phyloP scores from a whole-genome alignment of 2,329 filamentous ascomycete genomes.

The Aspergillus aculeatus region DNA sequence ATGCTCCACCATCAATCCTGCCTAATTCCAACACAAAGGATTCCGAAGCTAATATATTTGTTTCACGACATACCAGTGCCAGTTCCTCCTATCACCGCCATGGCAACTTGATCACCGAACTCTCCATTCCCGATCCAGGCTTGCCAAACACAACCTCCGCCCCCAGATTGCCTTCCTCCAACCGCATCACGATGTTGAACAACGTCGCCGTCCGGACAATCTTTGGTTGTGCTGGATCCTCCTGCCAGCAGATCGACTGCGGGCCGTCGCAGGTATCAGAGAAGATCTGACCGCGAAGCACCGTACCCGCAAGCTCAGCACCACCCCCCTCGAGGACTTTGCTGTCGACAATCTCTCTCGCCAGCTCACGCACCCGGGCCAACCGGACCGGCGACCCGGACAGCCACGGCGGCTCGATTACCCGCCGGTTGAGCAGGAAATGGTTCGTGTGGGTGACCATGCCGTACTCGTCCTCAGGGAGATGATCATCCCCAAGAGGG shows the following conservation, averaged over 20 bases:
- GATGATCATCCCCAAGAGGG: slow-evolving; percentile 30
- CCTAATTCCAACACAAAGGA: neutral
- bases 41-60: neutral
- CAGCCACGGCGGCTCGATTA: slow-evolving; percentile 35
- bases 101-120: slow-evolving; percentile 28
- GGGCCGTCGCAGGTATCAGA: slow-evolving; percentile 38
- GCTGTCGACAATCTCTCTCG: slow-evolving; percentile 21
- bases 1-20: neutral
- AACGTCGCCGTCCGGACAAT: slow-evolving; percentile 33
- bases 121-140: slow-evolving; percentile 29
- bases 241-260: slow-evolving; percentile 37
- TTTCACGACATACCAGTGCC: no score
- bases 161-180: slow-evolving; percentile 22
- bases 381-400: slow-evolving; percentile 35
- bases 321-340: slow-evolving; percentile 21
- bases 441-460: slow-evolving; percentile 49
- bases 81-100: slow-evolving; percentile 13
- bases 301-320: slow-evolving; percentile 18
- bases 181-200: slow-evolving; percentile 40
- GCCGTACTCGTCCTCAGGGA: slow-evolving; percentile 35
- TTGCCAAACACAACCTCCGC: slow-evolving; percentile 39
- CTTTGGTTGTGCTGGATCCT: slow-evolving; percentile 27
- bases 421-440: slow-evolving; percentile 36
- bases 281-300: slow-evolving; percentile 34
- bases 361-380: slow-evolving; percentile 25